Percentiles rank a stretch among this genome's conserved stretches.
Evolutionary conservation across 2,329 filamentous ascomycete species (phyloP).

Genomic region (Cercospora berteroae): DNA sequence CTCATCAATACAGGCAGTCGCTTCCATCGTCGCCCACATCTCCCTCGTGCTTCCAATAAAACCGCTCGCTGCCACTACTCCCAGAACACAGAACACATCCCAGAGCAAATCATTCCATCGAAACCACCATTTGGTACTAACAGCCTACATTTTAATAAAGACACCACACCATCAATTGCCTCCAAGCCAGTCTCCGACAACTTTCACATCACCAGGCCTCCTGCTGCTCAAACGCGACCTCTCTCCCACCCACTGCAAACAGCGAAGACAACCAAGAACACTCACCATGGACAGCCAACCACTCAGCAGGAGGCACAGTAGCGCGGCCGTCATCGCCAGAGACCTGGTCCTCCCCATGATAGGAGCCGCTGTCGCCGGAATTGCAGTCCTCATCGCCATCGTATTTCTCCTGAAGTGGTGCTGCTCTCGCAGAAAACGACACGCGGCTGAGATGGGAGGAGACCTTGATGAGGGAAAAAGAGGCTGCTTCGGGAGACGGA

Average conservation of each 20-base stretch:
- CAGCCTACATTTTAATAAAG: neutral
- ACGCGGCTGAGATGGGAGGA: neutral
- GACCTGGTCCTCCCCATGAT: neutral
- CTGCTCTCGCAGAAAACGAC: neutral
- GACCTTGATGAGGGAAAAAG: neutral
- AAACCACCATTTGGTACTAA: neutral
- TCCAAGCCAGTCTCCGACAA: neutral
- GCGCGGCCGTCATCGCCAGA: too few species aligned
- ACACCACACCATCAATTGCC: neutral
- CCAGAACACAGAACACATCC: neutral
- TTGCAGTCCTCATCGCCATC: neutral
- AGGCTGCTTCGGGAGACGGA: neutral
- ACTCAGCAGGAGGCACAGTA: neutral
- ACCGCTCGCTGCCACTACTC: neutral
- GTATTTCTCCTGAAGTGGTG: neutral
- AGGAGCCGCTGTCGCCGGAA: neutral
- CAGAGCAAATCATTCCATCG: neutral
- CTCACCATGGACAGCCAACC: neutral
- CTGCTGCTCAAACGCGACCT: neutral
- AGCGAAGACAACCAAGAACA: neutral
- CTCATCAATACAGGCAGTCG: neutral
- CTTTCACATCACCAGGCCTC: neutral
- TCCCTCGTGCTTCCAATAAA: neutral
- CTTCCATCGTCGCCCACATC: neutral
- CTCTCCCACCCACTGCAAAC: neutral